phyloP scores from a whole-genome alignment of 23 red algal genomes.

The Agarophyton chilense region DNA sequence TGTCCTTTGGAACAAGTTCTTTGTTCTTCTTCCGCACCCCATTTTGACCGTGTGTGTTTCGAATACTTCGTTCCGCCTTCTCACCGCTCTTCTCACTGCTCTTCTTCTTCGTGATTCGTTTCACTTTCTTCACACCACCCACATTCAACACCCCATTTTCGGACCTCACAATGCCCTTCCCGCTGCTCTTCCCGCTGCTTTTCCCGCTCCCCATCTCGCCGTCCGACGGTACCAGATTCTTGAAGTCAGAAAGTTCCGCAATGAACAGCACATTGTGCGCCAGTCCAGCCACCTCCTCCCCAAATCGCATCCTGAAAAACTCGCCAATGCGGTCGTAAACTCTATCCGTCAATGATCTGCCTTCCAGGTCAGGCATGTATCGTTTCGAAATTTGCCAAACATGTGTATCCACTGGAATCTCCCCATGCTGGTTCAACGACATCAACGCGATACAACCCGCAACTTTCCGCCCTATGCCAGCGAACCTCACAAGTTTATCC shows the following conservation, averaged over 20 bases:
- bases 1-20: too few species aligned
- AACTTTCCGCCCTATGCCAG: constrained; percentile 94
- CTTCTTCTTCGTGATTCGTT: neutral
- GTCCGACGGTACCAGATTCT: neutral
- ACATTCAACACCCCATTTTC: neutral
- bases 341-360: constrained; percentile 81
- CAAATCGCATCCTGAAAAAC: constrained; percentile 82
- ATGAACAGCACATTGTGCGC: constrained; percentile 85
- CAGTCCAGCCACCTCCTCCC: constrained; percentile 65
- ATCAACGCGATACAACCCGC: constrained; percentile 88
- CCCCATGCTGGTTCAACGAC: constrained; percentile 78
- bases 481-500: constrained; percentile 46
- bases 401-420: constrained; percentile 94
- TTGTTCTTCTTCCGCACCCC: neutral
- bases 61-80: neutral
- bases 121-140: neutral
- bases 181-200: too few species aligned
- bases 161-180: neutral
- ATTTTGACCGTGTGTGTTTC: neutral
- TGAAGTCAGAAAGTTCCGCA: constrained; percentile 77
- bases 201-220: neutral
- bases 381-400: constrained; percentile 90
- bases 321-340: constrained; percentile 80
- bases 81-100: neutral
- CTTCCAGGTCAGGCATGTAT: constrained; percentile 74